Evolutionary conservation across 495 filamentous ascomycete species (phyloP).

Genomic region (Lindgomyces ingoldianus): DNA sequence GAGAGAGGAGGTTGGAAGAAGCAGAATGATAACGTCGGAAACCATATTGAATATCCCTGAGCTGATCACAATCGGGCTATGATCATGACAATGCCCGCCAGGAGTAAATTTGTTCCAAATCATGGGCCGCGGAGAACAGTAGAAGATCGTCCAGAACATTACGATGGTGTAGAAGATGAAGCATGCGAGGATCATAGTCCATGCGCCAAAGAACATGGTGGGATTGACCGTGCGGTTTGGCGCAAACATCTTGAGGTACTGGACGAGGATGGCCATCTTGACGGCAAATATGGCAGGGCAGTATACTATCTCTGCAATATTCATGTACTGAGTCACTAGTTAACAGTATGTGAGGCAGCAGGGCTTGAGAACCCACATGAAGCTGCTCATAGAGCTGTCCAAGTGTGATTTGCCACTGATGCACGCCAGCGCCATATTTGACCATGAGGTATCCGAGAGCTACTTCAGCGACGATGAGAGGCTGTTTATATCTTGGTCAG

Average conservation of each 20-base stretch:
- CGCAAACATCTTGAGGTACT: slow-evolving; percentile 24
- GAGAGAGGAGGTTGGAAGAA: slow-evolving; percentile 11
- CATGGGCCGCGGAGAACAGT: slow-evolving; percentile 16
- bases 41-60: slow-evolving; percentile 23
- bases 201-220: slow-evolving; percentile 23
- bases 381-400: slow-evolving; percentile 22
- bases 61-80: slow-evolving; percentile 14
- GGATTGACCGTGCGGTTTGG: slow-evolving; percentile 12
- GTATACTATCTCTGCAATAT: slow-evolving; percentile 20
- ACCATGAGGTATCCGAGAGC: slow-evolving; percentile 20
- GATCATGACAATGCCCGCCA: slow-evolving; percentile 21
- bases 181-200: slow-evolving; percentile 9
- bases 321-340: slow-evolving; percentile 7
- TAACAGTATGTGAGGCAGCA: neutral
- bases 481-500: slow-evolving; percentile 1
- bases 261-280: slow-evolving; percentile 27
- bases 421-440: slow-evolving; percentile 25
- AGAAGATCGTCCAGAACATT: slow-evolving; percentile 27
- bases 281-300: slow-evolving; percentile 24
- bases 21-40: slow-evolving; percentile 25
- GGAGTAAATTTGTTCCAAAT: slow-evolving; percentile 27
- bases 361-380: slow-evolving; percentile 9
- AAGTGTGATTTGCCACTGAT: slow-evolving; percentile 28
- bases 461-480: slow-evolving; percentile 24
- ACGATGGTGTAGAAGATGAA: slow-evolving; percentile 18